These are phyloP conservation scores for Mikania micrantha DNA, from an alignment of 129 eudicot genomes.

Conservation along the genomic window DNA sequence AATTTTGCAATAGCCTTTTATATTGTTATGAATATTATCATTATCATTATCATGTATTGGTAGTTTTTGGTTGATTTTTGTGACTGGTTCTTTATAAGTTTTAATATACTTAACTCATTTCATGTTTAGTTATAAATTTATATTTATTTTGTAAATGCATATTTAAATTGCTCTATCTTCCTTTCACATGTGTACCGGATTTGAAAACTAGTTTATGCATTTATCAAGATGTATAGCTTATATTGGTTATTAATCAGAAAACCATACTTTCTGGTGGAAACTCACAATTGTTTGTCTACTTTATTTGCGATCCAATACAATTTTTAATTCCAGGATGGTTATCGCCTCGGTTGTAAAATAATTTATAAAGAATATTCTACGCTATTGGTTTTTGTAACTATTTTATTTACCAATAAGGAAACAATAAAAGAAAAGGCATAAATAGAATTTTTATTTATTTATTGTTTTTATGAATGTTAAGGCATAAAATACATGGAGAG, in stretches of 20 bases:
- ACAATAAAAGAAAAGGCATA: neutral
- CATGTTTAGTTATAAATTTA: neutral
- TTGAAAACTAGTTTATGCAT: neutral
- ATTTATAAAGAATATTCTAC: neutral
- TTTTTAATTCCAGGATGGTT: neutral
- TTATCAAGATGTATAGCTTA: neutral
- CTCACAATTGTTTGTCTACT: neutral
- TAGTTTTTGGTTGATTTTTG: neutral
- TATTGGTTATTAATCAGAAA: neutral
- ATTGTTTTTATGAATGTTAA: neutral
- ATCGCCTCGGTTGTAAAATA: neutral
- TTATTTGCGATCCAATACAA: neutral
- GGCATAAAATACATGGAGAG: neutral
- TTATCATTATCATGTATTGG: no score
- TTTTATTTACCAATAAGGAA: neutral
- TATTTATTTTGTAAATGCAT: neutral
- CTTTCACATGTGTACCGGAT: neutral
- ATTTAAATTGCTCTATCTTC: neutral
- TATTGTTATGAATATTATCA: no score
- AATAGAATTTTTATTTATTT: neutral
- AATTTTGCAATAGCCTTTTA: no score
- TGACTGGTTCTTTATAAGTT: neutral
- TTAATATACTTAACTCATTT: neutral
- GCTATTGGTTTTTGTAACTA: neutral
- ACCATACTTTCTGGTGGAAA: neutral